Conservation (phyloP, 176 grass and related monocot species). For the Saccharum spontaneum region DNA sequence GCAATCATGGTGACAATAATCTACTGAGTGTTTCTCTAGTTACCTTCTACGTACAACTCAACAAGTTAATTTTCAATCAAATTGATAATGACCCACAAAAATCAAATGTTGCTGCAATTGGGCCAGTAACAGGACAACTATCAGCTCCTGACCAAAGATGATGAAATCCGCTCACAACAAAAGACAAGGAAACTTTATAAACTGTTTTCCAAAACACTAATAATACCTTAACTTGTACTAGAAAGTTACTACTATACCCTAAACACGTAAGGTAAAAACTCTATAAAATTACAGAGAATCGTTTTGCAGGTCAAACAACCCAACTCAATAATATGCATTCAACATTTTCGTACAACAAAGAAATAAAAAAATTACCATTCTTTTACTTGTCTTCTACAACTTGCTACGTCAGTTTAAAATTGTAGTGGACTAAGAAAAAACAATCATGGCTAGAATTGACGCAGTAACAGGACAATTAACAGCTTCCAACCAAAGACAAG, state of each 20-base stretch:
- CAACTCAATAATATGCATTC: neutral
- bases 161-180: neutral
- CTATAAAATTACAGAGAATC: neutral
- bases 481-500: neutral
- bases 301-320: neutral
- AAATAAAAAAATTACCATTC: neutral
- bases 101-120: neutral
- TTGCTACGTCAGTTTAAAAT: neutral
- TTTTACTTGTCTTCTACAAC: neutral
- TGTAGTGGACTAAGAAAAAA: neutral
- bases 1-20: neutral
- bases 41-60: neutral
- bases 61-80: neutral
- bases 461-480: neutral
- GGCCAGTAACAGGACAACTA: neutral
- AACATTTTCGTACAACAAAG: neutral
- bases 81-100: neutral
- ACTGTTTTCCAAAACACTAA: neutral
- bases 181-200: neutral
- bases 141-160: neutral
- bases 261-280: neutral
- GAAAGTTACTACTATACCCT: neutral
- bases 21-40: neutral
- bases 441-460: neutral
- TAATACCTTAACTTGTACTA: neutral